Base-by-base conservation (phyloP, 2,329 filamentous ascomycete species). In the Colletotrichum siamense region DNA sequence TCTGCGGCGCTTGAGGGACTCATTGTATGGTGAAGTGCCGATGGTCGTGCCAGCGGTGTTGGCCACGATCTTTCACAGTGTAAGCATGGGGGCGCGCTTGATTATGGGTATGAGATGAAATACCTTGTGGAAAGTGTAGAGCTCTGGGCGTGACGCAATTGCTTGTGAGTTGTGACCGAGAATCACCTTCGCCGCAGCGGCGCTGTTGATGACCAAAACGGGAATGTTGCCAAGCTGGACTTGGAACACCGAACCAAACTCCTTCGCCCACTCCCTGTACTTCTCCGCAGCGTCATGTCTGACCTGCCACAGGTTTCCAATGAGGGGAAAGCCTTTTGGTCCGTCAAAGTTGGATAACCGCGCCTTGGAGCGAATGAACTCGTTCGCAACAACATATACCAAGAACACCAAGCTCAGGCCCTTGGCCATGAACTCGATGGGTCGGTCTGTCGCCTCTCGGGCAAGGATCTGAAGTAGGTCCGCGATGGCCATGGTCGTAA, bases 1-100 rank as follows among this genome's bases (percentile, higher is more conserved):
- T 55, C 92, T 88, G 8, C 92, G 87, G 13, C 88, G 87, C 81
- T 94, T 94, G 84, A 91, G 93, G 18, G 90, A 92, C 69, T 93
- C 92, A 78, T 94, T 92, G 91, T 92, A 94, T 0, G 92, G 92
- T 0, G 91, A 93, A 2, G 92, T 94, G 3, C 92, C 92, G 70
- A 94, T 93, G 16, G 81, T 83, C 1, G 81, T 83, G 8, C 83
- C 82, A 4, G 81, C 77, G 2, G 78, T 79, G 34, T 80, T 82
- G 4, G 73, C 73, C 16, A 76, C 73, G 89, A 93, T 30, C 89
- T 92, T 81, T 90, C 10, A 30, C 18, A 5, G 3, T 16, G n/a
- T 30, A 13, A 18, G 57, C 16, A n/a, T 32, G 13, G 12, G 18
- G n/a, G 13, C 1, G 1, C 34, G 6, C 8, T 8, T 22, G 16